A percentile compares a stretch with the other conserved stretches of the same genome.
These are phyloP conservation scores for Amaranthus hypochondriacus DNA, from an alignment of 148 eudicot species.

Conservation along the genomic window DNA sequence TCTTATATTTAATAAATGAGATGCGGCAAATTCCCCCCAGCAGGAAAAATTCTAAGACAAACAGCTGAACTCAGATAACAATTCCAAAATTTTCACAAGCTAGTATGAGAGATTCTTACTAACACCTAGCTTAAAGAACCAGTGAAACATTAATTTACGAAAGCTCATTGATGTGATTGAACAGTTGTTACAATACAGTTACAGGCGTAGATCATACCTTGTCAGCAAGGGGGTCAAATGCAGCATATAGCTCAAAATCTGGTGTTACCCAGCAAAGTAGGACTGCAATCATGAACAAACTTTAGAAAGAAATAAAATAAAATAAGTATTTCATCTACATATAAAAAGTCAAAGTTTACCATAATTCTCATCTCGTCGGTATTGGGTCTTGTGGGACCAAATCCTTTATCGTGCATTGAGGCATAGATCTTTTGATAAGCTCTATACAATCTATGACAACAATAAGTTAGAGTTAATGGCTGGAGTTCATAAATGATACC, in stretches of 20 bases:
- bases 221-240: conserved; percentile 97
- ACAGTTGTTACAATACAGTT: not conserved
- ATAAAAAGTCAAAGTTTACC: conserved; percentile 36
- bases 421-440: conserved; percentile 82
- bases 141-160: too few species aligned
- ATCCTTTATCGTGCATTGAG: conserved; percentile 83
- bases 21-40: too few species aligned
- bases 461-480: conserved; percentile 2
- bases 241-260: conserved; percentile 96
- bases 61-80: too few species aligned
- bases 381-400: conserved; percentile 93
- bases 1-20: too few species aligned
- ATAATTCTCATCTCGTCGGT: conserved; percentile 89
- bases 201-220: conserved; percentile 44
- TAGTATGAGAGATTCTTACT: too few species aligned
- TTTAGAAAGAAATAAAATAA: not conserved
- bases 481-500: not conserved
- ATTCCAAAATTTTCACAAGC: too few species aligned
- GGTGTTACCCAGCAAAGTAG: conserved; percentile 97
- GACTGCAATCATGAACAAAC: conserved; percentile 47
- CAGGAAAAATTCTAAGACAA: too few species aligned
- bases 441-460: conserved; percentile 64
- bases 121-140: too few species aligned
- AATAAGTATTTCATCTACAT: conserved; percentile 3
- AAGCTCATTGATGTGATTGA: not conserved